Conservation (phyloP, 2,329 filamentous ascomycete genomes). For the Phoma sp. region DNA sequence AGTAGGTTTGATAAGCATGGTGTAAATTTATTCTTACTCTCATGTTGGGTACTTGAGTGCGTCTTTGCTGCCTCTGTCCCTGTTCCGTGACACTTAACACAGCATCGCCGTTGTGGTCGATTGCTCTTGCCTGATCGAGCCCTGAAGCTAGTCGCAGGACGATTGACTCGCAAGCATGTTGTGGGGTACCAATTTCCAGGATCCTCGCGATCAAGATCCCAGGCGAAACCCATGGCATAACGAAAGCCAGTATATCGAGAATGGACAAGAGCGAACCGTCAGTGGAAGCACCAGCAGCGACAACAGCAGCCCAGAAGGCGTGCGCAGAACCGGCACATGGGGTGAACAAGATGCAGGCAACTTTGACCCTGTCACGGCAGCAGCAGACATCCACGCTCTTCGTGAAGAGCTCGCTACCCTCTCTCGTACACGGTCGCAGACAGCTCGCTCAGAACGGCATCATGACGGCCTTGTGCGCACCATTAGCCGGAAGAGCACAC, state of each 20-base stretch:
- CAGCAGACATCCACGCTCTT: slow-evolving; percentile 66
- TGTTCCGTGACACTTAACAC: neutral
- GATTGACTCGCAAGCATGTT: slow-evolving; percentile 19
- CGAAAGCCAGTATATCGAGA: slow-evolving; percentile 30
- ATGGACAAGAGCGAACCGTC: slow-evolving; percentile 25
- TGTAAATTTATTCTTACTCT: neutral
- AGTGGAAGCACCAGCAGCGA: slow-evolving; percentile 25
- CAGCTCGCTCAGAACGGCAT: slow-evolving; percentile 28
- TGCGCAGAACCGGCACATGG: slow-evolving; percentile 59
- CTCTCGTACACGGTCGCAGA: slow-evolving; percentile 51
- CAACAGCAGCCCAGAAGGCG: slow-evolving; percentile 29
- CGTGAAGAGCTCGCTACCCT: slow-evolving; percentile 61
- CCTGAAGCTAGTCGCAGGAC: neutral
- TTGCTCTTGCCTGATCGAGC: neutral
- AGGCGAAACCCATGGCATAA: slow-evolving; percentile 46
- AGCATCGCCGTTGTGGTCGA: neutral
- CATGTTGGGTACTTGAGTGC: neutral
- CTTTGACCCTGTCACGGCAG: slow-evolving; percentile 59
- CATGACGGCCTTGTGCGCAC: slow-evolving; percentile 32
- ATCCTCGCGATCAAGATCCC: slow-evolving; percentile 30
- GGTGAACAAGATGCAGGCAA: slow-evolving; percentile 66
- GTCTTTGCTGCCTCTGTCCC: neutral
- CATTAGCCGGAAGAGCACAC: slow-evolving; percentile 37
- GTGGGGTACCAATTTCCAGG: slow-evolving; percentile 28
- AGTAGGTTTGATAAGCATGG: neutral